These are phyloP conservation scores for Microdochium paspali DNA, from an alignment of 2,329 filamentous ascomycete species.

Conservation along the genomic window DNA sequence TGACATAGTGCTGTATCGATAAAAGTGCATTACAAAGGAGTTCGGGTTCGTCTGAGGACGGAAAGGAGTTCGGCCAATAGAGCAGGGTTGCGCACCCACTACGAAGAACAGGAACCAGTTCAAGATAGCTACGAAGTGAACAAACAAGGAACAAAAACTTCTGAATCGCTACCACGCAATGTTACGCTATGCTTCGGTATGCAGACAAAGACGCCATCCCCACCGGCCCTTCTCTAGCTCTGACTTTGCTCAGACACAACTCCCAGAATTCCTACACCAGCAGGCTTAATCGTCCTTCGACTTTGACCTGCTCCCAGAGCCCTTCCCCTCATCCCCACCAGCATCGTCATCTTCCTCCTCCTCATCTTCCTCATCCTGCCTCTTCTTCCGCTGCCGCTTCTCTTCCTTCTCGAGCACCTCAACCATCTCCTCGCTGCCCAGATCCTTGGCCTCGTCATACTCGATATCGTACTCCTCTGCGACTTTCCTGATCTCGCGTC, in stretches of 20 bases:
- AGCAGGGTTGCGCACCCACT: no score
- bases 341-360: constrained; percentile 26
- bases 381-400: constrained; percentile 34
- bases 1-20: background rate
- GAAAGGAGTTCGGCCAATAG: no score
- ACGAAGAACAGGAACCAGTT: no score
- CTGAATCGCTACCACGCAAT: no score
- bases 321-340: constrained; percentile 20
- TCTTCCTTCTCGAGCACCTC: constrained; percentile 46
- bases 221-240: no score
- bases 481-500: constrained; percentile 70
- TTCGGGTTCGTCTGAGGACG: no score
- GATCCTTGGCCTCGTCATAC: constrained; percentile 71
- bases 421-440: constrained; percentile 57
- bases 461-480: constrained; percentile 85
- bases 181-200: no score
- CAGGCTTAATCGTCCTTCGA: background rate
- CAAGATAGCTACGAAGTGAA: no score
- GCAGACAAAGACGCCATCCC: no score
- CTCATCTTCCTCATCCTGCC: constrained; percentile 25
- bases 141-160: no score
- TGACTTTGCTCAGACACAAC: no score
- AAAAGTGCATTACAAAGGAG: background rate
- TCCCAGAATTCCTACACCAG: no score
- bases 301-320: background rate